Evolutionary conservation across 2,329 filamentous ascomycete species (phyloP), one percentile per base, ranked within the genome.

Genomic region (Colletotrichum zoysiae): DNA sequence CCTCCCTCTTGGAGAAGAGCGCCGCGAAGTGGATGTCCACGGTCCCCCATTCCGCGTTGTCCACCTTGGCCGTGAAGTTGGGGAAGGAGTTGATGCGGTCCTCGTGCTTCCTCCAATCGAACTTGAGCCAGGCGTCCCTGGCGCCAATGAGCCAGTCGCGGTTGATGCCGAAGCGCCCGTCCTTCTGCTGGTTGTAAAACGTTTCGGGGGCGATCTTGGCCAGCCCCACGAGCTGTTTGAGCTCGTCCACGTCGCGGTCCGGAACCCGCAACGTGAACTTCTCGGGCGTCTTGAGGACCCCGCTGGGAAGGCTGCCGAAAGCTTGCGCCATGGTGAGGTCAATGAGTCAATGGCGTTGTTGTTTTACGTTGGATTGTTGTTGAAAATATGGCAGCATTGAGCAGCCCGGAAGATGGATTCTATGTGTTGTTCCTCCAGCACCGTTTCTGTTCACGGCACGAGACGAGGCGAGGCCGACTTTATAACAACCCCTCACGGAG

Each of bases 1-100:
- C 82, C 1, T 78, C 53, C 23, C 83, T 84, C 50, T 81, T 74
- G 0, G 88, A 89, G 77, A 90, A 90, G 0, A 90, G 79, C 0
- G 83, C 88, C 1, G 82, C 77, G 75, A 90, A 90, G 75, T 90
- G 87, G 51, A 90, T 79, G 5, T 81, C 76, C 67, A 84, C 80
- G 0, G 74, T 75, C 14, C 76, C 74, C 11, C 74, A 70, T 3
- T 82, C 78, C 6, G 78, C 77, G 44, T 85, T 82, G 2, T 80
- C 75, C 55, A 87, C 79, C 0, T 76, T 69, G 0, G 80, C 76
- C 23, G 79, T 85, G 80, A 83, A 88, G 76, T 87, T 85, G 0
- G 85, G 85, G 62, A 85, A 83, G 5, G 79, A 80, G 77, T 88
- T 88, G 77, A 88, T 84, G 4, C 59, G 59, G 4, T 68, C 63